These are phyloP conservation scores for Rhododendron simsii DNA, from an alignment of 148 eudicot genomes.

Conservation along the genomic window DNA sequence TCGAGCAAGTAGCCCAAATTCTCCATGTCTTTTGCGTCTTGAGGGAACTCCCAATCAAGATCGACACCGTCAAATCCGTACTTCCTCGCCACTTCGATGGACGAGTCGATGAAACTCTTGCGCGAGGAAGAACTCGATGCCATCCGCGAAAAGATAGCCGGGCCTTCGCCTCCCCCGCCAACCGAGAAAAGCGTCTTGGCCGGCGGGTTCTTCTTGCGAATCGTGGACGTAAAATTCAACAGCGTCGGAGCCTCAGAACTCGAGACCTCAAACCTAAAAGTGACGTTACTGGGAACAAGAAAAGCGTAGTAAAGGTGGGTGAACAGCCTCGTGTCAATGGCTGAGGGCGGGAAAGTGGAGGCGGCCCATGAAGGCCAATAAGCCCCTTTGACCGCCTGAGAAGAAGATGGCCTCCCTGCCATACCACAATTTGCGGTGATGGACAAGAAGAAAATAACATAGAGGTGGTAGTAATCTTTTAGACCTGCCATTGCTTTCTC, in stretches of 20 bases:
- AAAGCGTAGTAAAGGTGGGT: slow-evolving; percentile 50
- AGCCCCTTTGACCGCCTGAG: slow-evolving; percentile 28
- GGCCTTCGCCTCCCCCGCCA: slow-evolving; percentile 34
- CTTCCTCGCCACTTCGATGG: slow-evolving; percentile 38
- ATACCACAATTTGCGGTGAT: background rate
- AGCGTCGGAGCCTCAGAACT: slow-evolving; percentile 20
- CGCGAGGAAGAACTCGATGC: slow-evolving; percentile 13
- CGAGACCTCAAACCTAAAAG: slow-evolving; percentile 31
- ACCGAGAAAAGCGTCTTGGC: slow-evolving; percentile 36
- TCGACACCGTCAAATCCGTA: slow-evolving; percentile 47
- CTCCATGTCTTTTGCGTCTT: slow-evolving; percentile 29
- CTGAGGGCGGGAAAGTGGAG: slow-evolving; percentile 21
- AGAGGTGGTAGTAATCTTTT: background rate
- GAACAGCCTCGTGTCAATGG: slow-evolving; percentile 32
- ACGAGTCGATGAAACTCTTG: slow-evolving; percentile 31
- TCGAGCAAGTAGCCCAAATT: slow-evolving; percentile 23
- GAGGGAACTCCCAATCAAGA: slow-evolving; percentile 52
- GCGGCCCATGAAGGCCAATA: slow-evolving; percentile 37
- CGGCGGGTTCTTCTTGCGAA: slow-evolving; percentile 25
- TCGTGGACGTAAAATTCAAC: slow-evolving; percentile 36
- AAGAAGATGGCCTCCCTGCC: background rate
- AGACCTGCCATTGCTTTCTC: background rate
- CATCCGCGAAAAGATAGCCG: slow-evolving; percentile 21
- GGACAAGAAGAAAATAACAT: background rate
- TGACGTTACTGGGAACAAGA: slow-evolving; percentile 32